phyloP scores from a whole-genome alignment of 306 rosid species.

The Glycine soja region DNA sequence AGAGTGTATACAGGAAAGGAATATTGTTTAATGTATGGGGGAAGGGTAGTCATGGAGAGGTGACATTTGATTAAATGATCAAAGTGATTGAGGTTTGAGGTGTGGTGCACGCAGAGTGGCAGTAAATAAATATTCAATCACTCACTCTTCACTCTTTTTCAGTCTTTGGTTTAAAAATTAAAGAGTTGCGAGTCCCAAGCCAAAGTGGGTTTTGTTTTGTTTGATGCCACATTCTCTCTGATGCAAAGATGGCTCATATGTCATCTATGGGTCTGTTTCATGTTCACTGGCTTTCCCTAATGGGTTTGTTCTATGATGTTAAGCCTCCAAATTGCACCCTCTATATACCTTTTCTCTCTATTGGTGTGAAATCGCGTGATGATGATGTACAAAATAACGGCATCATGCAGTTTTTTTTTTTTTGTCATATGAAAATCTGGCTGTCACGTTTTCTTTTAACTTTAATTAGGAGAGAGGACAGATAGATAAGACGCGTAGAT shows the following conservation, averaged over 20 bases:
- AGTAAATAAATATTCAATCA: not conserved
- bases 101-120: not conserved
- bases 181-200: slow-evolving; percentile 12
- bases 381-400: slow-evolving; percentile 10
- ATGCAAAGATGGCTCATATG: not conserved
- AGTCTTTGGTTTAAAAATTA: not conserved
- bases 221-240: slow-evolving; percentile 9
- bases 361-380: not conserved
- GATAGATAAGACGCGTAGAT: not conserved
- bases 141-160: not conserved
- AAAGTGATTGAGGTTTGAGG: slow-evolving; percentile 25
- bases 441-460: not conserved
- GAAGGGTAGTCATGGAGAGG: too few relatives aligned
- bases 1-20: not conserved
- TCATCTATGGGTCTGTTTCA: slow-evolving; percentile 5
- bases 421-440: slow-evolving; percentile 5
- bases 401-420: slow-evolving; percentile 24
- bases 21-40: too few relatives aligned
- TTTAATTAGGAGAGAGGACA: not conserved
- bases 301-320: slow-evolving; percentile 47
- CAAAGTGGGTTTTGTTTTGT: not conserved
- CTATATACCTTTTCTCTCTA: not conserved
- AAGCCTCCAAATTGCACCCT: slow-evolving; percentile 17
- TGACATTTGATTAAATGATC: slow-evolving; percentile 42
- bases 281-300: slow-evolving; percentile 28